Conservation (phyloP, 768 basidiomycete species). For the Dentipellis fragilis region DNA sequence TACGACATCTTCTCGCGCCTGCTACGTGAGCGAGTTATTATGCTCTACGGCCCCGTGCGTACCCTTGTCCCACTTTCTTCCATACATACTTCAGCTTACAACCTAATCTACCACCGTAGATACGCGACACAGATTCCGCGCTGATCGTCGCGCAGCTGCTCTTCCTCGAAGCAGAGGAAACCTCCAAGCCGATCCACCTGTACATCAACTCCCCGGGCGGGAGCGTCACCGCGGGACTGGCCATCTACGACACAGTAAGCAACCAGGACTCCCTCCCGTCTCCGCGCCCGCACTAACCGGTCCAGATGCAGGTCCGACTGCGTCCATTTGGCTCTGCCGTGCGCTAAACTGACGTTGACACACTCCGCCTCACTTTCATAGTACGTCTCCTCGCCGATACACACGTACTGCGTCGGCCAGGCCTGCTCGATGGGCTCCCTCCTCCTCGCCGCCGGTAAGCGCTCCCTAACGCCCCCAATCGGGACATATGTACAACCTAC, state of each 20-base stretch:
- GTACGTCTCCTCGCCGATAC: slow-evolving; percentile 92
- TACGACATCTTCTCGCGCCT: slow-evolving; percentile 96
- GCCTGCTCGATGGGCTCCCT: slow-evolving; percentile 96
- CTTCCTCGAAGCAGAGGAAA: slow-evolving; percentile 93
- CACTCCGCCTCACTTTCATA: neutral
- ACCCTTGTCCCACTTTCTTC: neutral
- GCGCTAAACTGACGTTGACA: neutral
- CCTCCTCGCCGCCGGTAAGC: slow-evolving; percentile 69
- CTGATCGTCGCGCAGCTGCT: slow-evolving; percentile 86
- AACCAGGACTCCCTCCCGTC: neutral
- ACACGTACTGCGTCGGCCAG: slow-evolving; percentile 93
- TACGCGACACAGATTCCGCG: slow-evolving; percentile 83
- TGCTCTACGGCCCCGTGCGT: slow-evolving; percentile 86
- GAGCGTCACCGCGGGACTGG: slow-evolving; percentile 89
- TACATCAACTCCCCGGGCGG: slow-evolving; percentile 98
- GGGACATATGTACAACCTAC: too few species aligned
- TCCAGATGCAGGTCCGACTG: slow-evolving; percentile 49
- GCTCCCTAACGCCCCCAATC: slow-evolving; percentile 9
- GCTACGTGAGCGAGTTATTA: slow-evolving; percentile 87
- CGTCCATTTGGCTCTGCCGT: neutral
- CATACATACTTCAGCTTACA: neutral
- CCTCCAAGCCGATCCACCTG: slow-evolving; percentile 87
- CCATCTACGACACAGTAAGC: slow-evolving; percentile 93
- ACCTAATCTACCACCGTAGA: slow-evolving; percentile 34
- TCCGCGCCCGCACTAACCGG: neutral